Conservation (phyloP, 176 grass and related monocot genomes). For the Thinopyrum elongatum region DNA sequence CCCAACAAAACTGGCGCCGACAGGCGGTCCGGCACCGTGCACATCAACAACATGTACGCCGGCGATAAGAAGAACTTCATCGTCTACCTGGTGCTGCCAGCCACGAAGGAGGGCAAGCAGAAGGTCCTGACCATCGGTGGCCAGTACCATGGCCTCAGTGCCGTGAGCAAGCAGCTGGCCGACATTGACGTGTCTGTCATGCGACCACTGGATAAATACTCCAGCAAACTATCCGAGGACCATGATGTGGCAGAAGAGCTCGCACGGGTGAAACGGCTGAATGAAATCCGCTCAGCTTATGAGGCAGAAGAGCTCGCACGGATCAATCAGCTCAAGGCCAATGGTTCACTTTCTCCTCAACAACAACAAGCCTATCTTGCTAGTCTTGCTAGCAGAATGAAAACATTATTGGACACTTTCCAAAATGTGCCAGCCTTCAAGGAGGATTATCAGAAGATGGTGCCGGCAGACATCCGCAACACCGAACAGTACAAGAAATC, state of each 20-base stretch:
- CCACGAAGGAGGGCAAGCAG: neutral
- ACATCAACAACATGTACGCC: constrained; percentile 32
- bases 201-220: neutral
- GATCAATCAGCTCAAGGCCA: too few relatives aligned
- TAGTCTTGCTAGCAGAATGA: too few relatives aligned
- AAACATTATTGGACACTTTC: too few relatives aligned
- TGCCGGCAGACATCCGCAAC: neutral
- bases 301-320: too few relatives aligned
- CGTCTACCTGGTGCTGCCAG: neutral
- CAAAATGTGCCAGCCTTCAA: neutral
- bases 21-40: constrained; percentile 16
- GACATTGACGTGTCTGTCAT: neutral
- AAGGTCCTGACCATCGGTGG: neutral
- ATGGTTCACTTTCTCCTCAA: too few relatives aligned
- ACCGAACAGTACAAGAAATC: neutral
- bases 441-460: neutral
- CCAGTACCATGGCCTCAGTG: neutral
- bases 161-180: neutral
- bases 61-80: neutral
- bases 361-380: too few relatives aligned
- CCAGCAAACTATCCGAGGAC: neutral
- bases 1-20: neutral
- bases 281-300: too few relatives aligned
- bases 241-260: neutral
- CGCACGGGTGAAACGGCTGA: neutral